Evolutionary conservation across 345 rosid species (phyloP).

Genomic region (Ceriops decandra): DNA sequence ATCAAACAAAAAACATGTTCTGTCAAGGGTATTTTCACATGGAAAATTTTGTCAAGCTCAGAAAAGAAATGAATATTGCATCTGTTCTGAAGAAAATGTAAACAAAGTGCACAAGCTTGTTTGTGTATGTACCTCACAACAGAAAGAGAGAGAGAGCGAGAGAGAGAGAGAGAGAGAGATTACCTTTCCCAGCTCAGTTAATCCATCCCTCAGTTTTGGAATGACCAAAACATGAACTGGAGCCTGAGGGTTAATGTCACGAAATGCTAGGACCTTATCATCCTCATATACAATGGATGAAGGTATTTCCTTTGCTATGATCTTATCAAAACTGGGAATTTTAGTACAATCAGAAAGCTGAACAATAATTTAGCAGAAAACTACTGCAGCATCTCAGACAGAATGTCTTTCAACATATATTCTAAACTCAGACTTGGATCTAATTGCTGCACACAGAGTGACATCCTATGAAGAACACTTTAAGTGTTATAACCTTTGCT

Average conservation of each 20-base stretch:
- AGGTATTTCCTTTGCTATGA: slow-evolving; percentile 81
- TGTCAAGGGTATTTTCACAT: not conserved
- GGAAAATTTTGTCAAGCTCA: not conserved
- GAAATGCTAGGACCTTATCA: slow-evolving; percentile 41
- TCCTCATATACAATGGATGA: slow-evolving; percentile 87
- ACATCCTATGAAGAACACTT: too few species aligned
- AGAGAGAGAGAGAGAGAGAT: not conserved
- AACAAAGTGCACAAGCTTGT: not conserved
- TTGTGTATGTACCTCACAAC: too few species aligned
- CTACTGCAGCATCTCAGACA: not conserved
- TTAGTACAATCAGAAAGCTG: slow-evolving; percentile 6
- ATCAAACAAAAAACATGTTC: too few species aligned
- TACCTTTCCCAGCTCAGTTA: slow-evolving; percentile 30
- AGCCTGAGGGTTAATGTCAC: slow-evolving; percentile 33
- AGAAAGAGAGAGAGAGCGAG: too few species aligned
- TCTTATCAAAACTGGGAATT: slow-evolving; percentile 69
- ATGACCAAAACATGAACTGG: slow-evolving; percentile 33
- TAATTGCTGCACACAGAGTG: too few species aligned
- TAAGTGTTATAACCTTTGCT: too few species aligned
- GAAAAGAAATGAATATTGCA: not conserved
- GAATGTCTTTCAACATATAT: slow-evolving; percentile 1
- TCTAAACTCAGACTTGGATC: too few species aligned
- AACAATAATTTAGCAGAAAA: not conserved
- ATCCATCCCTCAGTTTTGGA: slow-evolving; percentile 34
- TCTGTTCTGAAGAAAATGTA: not conserved